Conservation (phyloP, 208 protist species). For the Acanthamoeba rhysodes region DNA sequence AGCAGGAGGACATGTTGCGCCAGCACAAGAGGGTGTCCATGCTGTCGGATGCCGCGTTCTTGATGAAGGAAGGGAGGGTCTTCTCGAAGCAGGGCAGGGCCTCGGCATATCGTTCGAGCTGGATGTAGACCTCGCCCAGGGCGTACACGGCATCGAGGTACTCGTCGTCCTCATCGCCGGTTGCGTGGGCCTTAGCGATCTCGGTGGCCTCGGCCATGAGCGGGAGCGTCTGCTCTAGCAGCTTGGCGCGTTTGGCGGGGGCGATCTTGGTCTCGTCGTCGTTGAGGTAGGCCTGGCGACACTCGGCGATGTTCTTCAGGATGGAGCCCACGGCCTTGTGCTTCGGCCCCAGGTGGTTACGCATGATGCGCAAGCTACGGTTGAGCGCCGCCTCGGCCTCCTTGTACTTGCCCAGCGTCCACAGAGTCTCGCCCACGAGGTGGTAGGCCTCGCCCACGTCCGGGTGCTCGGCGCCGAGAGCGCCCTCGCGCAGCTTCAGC, state of each 20-base stretch:
- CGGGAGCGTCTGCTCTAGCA: background rate
- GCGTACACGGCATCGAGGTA: slow-evolving; percentile 28
- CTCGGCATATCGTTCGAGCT: slow-evolving; percentile 53
- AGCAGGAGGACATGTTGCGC: background rate
- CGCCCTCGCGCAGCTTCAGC: slow-evolving; percentile 6
- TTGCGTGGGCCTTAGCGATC: slow-evolving; percentile 24
- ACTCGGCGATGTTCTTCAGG: slow-evolving; percentile 51
- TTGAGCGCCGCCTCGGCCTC: background rate
- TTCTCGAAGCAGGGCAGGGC: slow-evolving; percentile 49
- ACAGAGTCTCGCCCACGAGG: slow-evolving; percentile 15
- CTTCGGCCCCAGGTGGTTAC: slow-evolving; percentile 17
- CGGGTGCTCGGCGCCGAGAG: background rate
- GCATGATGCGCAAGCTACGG: slow-evolving; percentile 9
- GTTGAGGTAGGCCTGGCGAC: slow-evolving; percentile 37
- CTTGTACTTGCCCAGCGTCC: slow-evolving; percentile 31
- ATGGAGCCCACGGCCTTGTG: slow-evolving; percentile 57
- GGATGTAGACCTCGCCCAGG: slow-evolving; percentile 22
- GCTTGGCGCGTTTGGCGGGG: background rate
- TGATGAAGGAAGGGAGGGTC: background rate
- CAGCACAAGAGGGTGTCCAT: slow-evolving; percentile 2
- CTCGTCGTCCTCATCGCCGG: background rate
- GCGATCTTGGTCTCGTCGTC: background rate
- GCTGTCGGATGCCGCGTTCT: background rate
- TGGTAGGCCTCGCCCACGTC: slow-evolving; percentile 42
- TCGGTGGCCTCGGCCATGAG: slow-evolving; percentile 11